Base-by-base conservation (phyloP, 768 basidiomycete genomes). In the Naganishia onofrii region DNA sequence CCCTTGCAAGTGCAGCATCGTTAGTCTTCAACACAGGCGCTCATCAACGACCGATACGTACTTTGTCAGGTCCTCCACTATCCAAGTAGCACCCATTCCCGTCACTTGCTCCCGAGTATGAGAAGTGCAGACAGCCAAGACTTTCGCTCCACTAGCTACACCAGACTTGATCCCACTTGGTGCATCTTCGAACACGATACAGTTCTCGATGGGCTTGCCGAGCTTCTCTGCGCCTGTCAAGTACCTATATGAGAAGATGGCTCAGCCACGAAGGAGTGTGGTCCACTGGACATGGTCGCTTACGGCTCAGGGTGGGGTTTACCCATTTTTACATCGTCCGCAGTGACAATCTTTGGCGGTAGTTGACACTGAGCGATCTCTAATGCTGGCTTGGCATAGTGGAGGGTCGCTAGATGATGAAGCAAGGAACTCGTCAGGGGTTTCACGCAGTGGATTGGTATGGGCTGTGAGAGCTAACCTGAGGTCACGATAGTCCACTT, bases 131-230 rank as follows among this genome's bases (percentile, higher is more conserved):
- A 93, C 90, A 0, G 89, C 93, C 17, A 95, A 84, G 0, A 89
- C 90, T 56, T 80, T 84, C 58, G 89, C 85, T 13, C 91, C 91
- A 21, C 91, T 89, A 8, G 89, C 88, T 56, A 85, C 85, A 26
- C 92, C 92, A 19, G 90, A 85, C 70, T 83, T 83, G 72, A 93
- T 81, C 2, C 93, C 93, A 17, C 90, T 88, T 4, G 92, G 89
- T 1, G 93, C 92, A 76, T 96, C 93, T 74, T 93, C 92, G 3
- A 96, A 84, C 9, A 95, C 93, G 70, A 95, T 83, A 75, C 89
- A 92, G 58, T 86, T 86, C 26, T 78, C 80, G 1, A 88, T 83
- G 57, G 87, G 82, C 28, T 85, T 84, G n/a, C 82, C 83, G 69
- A 88, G 86, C 70, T 84, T 84, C 66, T 81, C 74, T 26, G 92